phyloP scores from a whole-genome alignment of 1,284 basidiomycete genomes.

The Trametes pubescens region DNA sequence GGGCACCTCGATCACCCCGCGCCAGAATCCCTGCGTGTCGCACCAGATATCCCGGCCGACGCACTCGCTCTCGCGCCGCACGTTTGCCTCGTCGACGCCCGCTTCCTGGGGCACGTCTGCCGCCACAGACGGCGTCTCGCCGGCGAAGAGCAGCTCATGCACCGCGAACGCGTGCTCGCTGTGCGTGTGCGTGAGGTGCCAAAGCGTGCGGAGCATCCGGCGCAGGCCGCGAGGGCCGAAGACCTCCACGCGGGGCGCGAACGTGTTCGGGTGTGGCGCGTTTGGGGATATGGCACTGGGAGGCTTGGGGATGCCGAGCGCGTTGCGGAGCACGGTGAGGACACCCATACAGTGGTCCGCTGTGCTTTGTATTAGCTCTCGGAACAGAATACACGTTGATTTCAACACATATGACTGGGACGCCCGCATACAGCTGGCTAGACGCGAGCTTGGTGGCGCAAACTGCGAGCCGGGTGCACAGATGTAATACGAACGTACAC shows the following conservation, averaged over 20 bases:
- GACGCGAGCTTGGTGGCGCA: neutral
- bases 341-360: slow-evolving; percentile 87
- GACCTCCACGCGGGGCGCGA: slow-evolving; percentile 68
- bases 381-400: too few relatives aligned
- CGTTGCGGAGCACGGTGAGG: slow-evolving; percentile 73
- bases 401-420: too few relatives aligned
- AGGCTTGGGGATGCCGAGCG: slow-evolving; percentile 57
- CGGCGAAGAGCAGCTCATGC: slow-evolving; percentile 78
- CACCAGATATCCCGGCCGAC: slow-evolving; percentile 71
- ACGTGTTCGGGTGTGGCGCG: slow-evolving; percentile 22
- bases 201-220: slow-evolving; percentile 75
- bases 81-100: slow-evolving; percentile 43
- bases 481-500: neutral
- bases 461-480: too few relatives aligned
- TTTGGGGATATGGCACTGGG: slow-evolving; percentile 17
- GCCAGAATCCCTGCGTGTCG: slow-evolving; percentile 78
- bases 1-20: slow-evolving; percentile 48
- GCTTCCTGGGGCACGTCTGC: slow-evolving; percentile 38
- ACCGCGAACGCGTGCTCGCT: slow-evolving; percentile 78
- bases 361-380: slow-evolving; percentile 38
- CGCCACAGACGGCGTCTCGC: slow-evolving; percentile 61
- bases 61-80: slow-evolving; percentile 68
- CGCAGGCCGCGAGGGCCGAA: slow-evolving; percentile 89
- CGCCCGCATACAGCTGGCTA: neutral
- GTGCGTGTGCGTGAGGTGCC: slow-evolving; percentile 74